phyloP scores from a whole-genome alignment of 805 yeast genomes.

The Starmerella sirachaensis region DNA sequence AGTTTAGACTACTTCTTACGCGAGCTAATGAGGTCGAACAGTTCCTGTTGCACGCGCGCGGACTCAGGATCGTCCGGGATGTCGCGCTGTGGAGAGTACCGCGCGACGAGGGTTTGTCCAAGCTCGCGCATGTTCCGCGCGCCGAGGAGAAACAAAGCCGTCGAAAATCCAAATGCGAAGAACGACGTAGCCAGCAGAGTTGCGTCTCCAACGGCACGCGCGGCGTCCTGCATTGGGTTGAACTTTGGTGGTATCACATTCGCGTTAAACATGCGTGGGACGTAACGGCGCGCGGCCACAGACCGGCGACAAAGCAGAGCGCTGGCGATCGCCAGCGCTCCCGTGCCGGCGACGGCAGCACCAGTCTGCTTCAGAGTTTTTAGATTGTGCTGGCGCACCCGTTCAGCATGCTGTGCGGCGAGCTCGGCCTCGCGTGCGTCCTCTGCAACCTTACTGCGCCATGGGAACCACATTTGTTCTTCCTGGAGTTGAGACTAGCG shows the following conservation, averaged over 20 bases:
- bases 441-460: background rate
- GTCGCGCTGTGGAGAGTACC: conserved; percentile 5
- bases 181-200: conserved; percentile 62
- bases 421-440: background rate
- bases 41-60: conserved; percentile 1
- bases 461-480: conserved; percentile 1
- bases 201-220: conserved; percentile 73
- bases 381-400: conserved; percentile 5
- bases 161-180: conserved; percentile 59
- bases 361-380: conserved; percentile 7
- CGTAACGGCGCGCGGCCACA: conserved; percentile 55
- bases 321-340: conserved; percentile 57
- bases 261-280: conserved; percentile 69
- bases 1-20: background rate
- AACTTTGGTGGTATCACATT: conserved; percentile 80
- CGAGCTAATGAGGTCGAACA: background rate
- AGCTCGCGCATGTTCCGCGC: conserved; percentile 28
- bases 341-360: conserved; percentile 51
- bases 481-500: no score
- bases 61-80: conserved; percentile 5
- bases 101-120: conserved; percentile 9
- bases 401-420: background rate
- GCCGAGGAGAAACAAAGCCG: conserved; percentile 70
- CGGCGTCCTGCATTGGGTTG: conserved; percentile 70
- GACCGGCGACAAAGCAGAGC: conserved; percentile 67